Base-by-base conservation (phyloP, 2,329 filamentous ascomycete genomes). In the Stromatinia cepivora region DNA sequence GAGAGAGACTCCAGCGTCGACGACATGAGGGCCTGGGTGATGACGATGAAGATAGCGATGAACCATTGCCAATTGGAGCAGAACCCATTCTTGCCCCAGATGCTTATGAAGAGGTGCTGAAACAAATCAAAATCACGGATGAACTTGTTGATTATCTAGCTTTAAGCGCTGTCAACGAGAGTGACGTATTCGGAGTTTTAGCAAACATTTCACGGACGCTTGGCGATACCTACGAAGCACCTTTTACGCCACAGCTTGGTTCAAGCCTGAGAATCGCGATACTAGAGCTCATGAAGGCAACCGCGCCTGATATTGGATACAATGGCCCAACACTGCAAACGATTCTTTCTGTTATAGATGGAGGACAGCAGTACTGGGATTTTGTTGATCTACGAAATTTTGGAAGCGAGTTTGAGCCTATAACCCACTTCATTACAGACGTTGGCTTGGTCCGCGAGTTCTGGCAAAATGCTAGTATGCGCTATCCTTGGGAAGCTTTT, bases 401-500 rank as follows among this genome's bases (percentile, higher is more conserved):
- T 73, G 78, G 84, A 53, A 77, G 81, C 31, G 78, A 82, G 56
- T 76, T 82, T n/a, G 79, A 88, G 56, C 81, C 86, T n/a, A 39
- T 64, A 15, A 31, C 34, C 6, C 80, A 81, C 28, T 87, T 88
- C 72, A 77, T 85, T 48, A 78, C 82, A 31, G 78, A 82, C 57
- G 75, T 81, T 25, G 66, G 53, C 17, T 53, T 85, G 73, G 79
- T 81, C 39, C 79, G 79, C 25, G 79, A 45, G 9, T 69, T 77
- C 71, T 87, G 97, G 45, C 82, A 86, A 63, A 86, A 91, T 77
- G 88, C 94, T 9, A 85, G 90, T 56, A 86, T 87, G 71, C 89
- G 94, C 68, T 97, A 93, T 77, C 94, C 94, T 0, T 94, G 92
- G 79, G 94, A 97, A 80, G 89, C 92, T 59, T 80, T 89, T 3